phyloP scores from a whole-genome alignment of 2,329 filamentous ascomycete genomes.

The Cercospora zeae-maydis region DNA sequence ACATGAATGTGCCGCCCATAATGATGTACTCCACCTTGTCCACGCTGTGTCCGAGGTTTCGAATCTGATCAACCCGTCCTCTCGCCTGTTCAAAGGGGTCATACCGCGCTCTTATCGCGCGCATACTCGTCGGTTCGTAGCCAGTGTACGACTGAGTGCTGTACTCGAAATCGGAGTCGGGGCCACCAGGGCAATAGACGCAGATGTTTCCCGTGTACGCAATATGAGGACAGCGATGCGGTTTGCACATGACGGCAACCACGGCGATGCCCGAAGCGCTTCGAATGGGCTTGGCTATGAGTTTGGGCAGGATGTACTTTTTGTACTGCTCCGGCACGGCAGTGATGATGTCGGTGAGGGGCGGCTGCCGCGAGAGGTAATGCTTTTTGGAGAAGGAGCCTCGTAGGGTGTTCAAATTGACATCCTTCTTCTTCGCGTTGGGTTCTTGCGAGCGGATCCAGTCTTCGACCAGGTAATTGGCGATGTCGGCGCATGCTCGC shows the following conservation, averaged over 20 bases:
- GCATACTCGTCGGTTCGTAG: slow-evolving; percentile 98
- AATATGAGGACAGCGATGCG: slow-evolving; percentile 94
- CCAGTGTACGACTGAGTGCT: slow-evolving; percentile 98
- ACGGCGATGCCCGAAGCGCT: slow-evolving; percentile 97
- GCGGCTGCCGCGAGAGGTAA: slow-evolving; percentile 79
- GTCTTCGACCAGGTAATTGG: slow-evolving; percentile 88
- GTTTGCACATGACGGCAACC: slow-evolving; percentile 99
- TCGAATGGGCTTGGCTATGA: slow-evolving; percentile 94
- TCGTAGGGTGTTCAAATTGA: slow-evolving; percentile 87
- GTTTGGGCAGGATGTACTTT: slow-evolving; percentile 94
- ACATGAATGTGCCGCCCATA: slow-evolving; percentile 99
- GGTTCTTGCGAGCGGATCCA: slow-evolving; percentile 77
- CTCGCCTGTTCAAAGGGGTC: slow-evolving; percentile 97
- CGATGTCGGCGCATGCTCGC: slow-evolving; percentile 92
- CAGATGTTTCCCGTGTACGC: slow-evolving; percentile 98
- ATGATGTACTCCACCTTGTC: slow-evolving; percentile 99
- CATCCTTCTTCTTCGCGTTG: slow-evolving; percentile 70
- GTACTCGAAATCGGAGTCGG: slow-evolving; percentile 98
- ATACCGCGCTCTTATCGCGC: slow-evolving; percentile 92
- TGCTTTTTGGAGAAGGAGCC: slow-evolving; percentile 91
- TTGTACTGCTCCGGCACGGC: slow-evolving; percentile 99
- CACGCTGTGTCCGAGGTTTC: slow-evolving; percentile 89
- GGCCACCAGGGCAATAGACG: slow-evolving; percentile 95
- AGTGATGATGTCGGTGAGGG: slow-evolving; percentile 93
- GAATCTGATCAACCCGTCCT: slow-evolving; percentile 93